Percentiles rank a stretch among this genome's conserved stretches.
phyloP scores from a whole-genome alignment of 257 asterid genomes.

The Scutellaria galericulata region DNA sequence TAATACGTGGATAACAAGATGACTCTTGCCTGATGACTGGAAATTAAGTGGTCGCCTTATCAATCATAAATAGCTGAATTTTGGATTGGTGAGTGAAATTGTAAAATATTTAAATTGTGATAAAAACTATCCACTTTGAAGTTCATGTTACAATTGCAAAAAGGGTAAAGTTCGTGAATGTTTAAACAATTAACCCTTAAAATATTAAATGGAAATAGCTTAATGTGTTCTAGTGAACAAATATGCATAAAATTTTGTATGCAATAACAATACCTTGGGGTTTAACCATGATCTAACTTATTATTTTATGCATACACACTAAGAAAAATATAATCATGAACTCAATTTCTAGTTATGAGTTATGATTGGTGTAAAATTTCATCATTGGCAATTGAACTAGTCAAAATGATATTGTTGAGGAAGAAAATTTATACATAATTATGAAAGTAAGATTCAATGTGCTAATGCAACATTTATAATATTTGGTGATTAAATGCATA shows the following conservation, averaged over 20 bases:
- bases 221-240: background rate
- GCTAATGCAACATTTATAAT: background rate
- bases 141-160: no score
- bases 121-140: no score
- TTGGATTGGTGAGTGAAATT: no score
- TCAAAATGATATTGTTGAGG: background rate
- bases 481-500: background rate
- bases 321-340: background rate
- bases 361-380: slow-evolving; percentile 1
- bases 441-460: background rate
- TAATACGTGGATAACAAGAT: no score
- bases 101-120: no score
- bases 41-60: no score
- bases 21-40: no score
- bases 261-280: background rate
- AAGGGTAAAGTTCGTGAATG: no score
- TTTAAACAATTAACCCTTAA: no score
- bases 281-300: background rate
- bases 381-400: background rate
- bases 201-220: background rate
- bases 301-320: background rate
- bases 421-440: background rate
- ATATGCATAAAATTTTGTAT: background rate
- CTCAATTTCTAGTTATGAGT: background rate
- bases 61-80: no score